Evolutionary conservation across 2,329 filamentous ascomycete genomes (phyloP), one percentile per base, ranked within the genome.

Genomic region (Diaporthe sp.): DNA sequence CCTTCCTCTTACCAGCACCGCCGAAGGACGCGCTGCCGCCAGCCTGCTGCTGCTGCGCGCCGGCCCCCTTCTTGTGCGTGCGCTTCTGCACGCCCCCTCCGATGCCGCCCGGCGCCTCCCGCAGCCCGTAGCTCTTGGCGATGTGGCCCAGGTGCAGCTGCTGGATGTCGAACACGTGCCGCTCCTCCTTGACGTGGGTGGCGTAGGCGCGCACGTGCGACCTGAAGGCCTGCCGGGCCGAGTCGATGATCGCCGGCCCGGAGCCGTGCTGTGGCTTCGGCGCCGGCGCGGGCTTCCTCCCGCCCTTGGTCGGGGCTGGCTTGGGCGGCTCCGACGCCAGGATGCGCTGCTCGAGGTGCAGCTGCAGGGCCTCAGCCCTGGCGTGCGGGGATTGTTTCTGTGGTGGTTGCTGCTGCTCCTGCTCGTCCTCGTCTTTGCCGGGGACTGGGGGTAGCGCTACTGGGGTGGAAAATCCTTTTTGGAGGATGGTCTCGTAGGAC

Each of bases 171-270:
- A 99, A 99, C 82, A 94, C 96, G 71, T 88, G 87, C 71, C 97
- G 90, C 86, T 99, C 97, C 58, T 93, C 92, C 42, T 94, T 93
- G 39, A 96, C 91, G 84, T 99, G 97, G 0, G 97, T 99, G 3
- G 97, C 95, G 83, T 99, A 99, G 0, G 97, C 97, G 73, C 97
- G 90, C 73, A 99, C 93, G 81, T 98, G 96, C 70, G 94, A 97
- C 82, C 97, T 95, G 86, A 94, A 99, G 0, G 93, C 97, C 79
- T 94, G 92, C 28, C 95, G 91, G 0, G 94, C 96, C 80, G 95
- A 90, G 80, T 98, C 95, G 6, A 98, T 90, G 53, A 94, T 90
- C 73, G 91, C 91, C 0, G 90, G 86, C 73, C 49, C 91, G 68
- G 63, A 55, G 25, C 47, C 55, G 1, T 63, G n/a, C 22, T 70